These are phyloP conservation scores for Pythium oligandrum DNA, from an alignment of 352 stramenopile genomes.

Conservation along the genomic window DNA sequence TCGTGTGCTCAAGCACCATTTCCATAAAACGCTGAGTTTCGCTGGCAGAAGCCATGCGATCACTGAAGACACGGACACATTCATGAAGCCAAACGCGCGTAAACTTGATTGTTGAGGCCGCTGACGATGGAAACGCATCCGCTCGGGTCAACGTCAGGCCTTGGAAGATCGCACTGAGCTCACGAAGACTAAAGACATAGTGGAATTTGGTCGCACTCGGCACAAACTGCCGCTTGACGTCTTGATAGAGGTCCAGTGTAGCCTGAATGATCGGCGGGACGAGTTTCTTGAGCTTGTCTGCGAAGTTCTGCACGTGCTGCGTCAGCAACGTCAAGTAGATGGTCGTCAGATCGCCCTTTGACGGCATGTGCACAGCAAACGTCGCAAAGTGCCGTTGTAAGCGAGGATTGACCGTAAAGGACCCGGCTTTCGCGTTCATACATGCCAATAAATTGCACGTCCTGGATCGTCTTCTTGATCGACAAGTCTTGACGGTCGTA, in stretches of 20 bases:
- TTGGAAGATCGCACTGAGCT: slow-evolving; percentile 86
- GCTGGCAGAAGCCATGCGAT: slow-evolving; percentile 75
- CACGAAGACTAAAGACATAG: slow-evolving; percentile 91
- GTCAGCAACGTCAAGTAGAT: slow-evolving; percentile 71
- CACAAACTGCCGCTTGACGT: slow-evolving; percentile 76
- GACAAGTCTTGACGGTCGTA: slow-evolving; percentile 86
- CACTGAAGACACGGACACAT: slow-evolving; percentile 88
- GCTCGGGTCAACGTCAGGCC: slow-evolving; percentile 67
- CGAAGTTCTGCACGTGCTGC: slow-evolving; percentile 66
- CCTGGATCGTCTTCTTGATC: slow-evolving; percentile 85
- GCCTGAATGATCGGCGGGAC: slow-evolving; percentile 60
- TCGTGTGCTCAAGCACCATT: slow-evolving; percentile 79
- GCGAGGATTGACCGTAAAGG: slow-evolving; percentile 83
- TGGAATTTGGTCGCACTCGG: slow-evolving; percentile 91
- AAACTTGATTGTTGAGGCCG: slow-evolving; percentile 58
- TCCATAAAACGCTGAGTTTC: slow-evolving; percentile 79
- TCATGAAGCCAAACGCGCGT: slow-evolving; percentile 90
- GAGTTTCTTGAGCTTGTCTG: slow-evolving; percentile 76
- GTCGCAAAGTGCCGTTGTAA: slow-evolving; percentile 88
- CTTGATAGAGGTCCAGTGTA: slow-evolving; percentile 77
- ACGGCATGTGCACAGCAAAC: slow-evolving; percentile 65
- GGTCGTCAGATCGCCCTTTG: slow-evolving; percentile 47
- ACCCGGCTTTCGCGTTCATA: slow-evolving; percentile 91
- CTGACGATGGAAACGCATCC: slow-evolving; percentile 35
- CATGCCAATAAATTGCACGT: slow-evolving; percentile 86